Base-by-base conservation (phyloP, 768 basidiomycete species). In the Termitomyces heimii region DNA sequence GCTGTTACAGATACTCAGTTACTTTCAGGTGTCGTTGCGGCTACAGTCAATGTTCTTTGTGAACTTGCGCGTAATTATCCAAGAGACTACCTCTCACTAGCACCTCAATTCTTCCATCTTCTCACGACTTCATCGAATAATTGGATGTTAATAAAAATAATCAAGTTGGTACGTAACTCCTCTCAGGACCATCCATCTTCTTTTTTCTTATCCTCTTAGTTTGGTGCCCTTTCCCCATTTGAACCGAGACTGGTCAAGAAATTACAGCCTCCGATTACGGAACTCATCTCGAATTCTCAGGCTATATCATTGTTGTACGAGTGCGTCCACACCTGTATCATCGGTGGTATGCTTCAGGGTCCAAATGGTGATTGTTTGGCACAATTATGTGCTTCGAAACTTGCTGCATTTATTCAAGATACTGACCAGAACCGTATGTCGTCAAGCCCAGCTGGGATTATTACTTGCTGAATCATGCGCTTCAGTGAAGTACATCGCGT, bases 81-180 rank as follows among this genome's bases (percentile, higher is more conserved):
- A 8, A 73, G 75, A 57, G 89, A 90, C 58, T 94, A 93, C 67
- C 78, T 99, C 8, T 77, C 85, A 4, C 73, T 99, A 40, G 97
- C 96, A 2, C 97, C 97, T 10, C 90, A 91, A 63, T 71, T 98
- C 54, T 99, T 98, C 70, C 92, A 91, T 65, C 80, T 98, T 12
- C 75, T 99, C 58, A 97, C 93, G 0, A 93, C 88, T 2, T 94
- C 94, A 12, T 89, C 91, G 10, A 98, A 99, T 70, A 99, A 99
- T 65, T 99, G 97, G 97, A 96, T 98, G 92, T 81, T 99, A 58
- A 99, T 99, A 71, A 99, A 99, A 73, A 88, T 98, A 54, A 86
- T 98, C 68, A 99, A 99, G 73, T 71, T 98, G 70, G 96, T 94
- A 70, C 65, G 57, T 57, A 46, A 29, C 37, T 4, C 20, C 44